Conservation (phyloP, 192 early-diverging fungal species). For the Rhizophagus prolifer region DNA sequence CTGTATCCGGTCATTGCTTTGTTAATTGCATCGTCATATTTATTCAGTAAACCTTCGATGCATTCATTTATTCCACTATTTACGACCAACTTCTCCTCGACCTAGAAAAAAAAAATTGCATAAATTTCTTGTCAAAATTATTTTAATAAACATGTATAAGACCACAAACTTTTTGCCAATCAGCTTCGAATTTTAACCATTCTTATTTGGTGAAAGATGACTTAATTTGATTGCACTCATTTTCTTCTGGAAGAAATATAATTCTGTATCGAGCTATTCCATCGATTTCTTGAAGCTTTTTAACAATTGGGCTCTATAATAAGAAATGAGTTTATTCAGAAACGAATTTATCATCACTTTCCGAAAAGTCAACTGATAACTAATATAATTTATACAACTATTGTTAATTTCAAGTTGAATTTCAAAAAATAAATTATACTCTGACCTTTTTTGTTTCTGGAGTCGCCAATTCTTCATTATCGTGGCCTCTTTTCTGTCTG, state of each 20-base stretch:
- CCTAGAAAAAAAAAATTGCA: background rate
- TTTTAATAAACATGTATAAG: constrained; percentile 14
- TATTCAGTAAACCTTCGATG: constrained; percentile 2
- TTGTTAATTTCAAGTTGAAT: background rate
- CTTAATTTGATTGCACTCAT: constrained; percentile 6
- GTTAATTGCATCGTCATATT: constrained; percentile 17
- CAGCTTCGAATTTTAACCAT: constrained; percentile 14
- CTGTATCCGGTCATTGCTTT: constrained; percentile 9
- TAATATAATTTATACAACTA: constrained; percentile 6
- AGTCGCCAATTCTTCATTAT: background rate
- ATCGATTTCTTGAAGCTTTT: background rate
- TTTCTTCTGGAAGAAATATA: background rate
- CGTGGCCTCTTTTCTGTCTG: too few species aligned
- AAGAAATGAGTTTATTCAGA: background rate
- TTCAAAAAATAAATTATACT: background rate
- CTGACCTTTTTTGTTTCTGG: constrained; percentile 8
- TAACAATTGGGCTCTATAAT: constrained; percentile 7
- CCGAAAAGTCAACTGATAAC: background rate
- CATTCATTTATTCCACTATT: background rate
- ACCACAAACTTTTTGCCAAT: constrained; percentile 4
- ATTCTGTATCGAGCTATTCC: background rate
- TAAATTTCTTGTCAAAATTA: background rate
- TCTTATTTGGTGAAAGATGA: background rate
- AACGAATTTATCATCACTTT: constrained; percentile 10
- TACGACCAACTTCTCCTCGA: background rate